Conservation (phyloP, 2,329 filamentous ascomycete species). For the Exophiala calicioides region DNA sequence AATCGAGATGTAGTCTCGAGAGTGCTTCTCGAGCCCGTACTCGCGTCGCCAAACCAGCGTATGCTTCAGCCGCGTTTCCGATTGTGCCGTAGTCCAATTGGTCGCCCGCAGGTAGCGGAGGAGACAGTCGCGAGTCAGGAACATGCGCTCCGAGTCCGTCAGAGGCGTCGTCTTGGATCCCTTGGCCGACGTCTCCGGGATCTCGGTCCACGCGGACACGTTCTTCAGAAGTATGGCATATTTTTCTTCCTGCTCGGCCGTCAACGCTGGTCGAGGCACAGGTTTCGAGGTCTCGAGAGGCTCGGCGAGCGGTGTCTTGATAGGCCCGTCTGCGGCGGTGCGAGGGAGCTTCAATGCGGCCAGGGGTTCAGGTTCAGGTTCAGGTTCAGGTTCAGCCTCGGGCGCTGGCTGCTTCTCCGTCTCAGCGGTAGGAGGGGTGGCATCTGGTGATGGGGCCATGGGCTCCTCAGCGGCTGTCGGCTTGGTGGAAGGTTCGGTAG, state of each 20-base stretch:
- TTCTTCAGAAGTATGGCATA: constrained; percentile 74
- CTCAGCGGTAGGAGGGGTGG: neutral
- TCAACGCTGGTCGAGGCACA: constrained; percentile 60
- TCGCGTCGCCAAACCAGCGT: constrained; percentile 88
- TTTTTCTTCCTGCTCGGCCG: constrained; percentile 75
- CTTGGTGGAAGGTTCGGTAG: neutral
- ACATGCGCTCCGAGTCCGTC: constrained; percentile 78
- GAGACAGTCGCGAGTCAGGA: constrained; percentile 88
- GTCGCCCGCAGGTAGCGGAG: constrained; percentile 90
- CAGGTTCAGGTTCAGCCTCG: neutral
- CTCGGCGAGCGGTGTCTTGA: constrained; percentile 60
- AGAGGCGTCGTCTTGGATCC: constrained; percentile 62
- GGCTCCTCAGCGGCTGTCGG: neutral
- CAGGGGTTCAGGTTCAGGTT: neutral
- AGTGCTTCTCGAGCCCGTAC: constrained; percentile 74
- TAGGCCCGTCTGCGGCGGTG: constrained; percentile 42
- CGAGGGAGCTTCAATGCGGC: constrained; percentile 36
- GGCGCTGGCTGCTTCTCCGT: constrained; percentile 4
- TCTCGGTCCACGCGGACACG: constrained; percentile 69
- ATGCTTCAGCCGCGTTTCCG: constrained; percentile 74
- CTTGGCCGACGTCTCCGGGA: constrained; percentile 65
- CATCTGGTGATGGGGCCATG: neutral
- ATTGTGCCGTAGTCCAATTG: constrained; percentile 79
- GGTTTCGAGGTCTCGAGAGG: constrained; percentile 63
- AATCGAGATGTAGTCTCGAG: constrained; percentile 81